Percentiles rank a stretch among this genome's conserved stretches.
These are phyloP conservation scores for Fagopyrum esculentum DNA, from an alignment of 148 eudicot species.

Conservation along the genomic window DNA sequence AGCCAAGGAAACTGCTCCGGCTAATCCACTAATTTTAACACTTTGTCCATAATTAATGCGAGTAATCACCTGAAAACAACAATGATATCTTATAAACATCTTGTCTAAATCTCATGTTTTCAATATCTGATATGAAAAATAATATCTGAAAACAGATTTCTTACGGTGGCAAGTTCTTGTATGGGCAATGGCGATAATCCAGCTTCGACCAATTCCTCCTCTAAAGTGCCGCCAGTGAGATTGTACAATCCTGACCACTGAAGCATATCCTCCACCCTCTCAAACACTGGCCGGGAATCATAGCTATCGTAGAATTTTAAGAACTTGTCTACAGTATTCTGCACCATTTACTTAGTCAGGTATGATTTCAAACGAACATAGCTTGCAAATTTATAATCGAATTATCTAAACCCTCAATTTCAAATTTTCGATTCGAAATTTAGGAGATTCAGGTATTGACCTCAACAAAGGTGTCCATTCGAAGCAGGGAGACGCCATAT, in stretches of 20 bases:
- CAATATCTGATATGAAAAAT: neutral
- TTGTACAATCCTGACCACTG: slow-evolving; percentile 80
- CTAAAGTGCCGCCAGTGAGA: slow-evolving; percentile 54
- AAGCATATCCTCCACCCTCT: slow-evolving; percentile 77
- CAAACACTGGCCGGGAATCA: slow-evolving; percentile 69
- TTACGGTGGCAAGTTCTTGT: slow-evolving; percentile 80
- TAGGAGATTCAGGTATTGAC: slow-evolving; percentile 20
- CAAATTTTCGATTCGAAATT: neutral
- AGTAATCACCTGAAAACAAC: slow-evolving; percentile 60
- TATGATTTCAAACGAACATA: neutral
- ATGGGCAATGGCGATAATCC: slow-evolving; percentile 67
- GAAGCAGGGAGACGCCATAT: slow-evolving; percentile 62
- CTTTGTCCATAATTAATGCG: slow-evolving; percentile 95
- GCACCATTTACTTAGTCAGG: slow-evolving; percentile 17
- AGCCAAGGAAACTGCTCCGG: slow-evolving; percentile 92
- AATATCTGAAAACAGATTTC: slow-evolving; percentile 9
- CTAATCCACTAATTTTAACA: slow-evolving; percentile 79
- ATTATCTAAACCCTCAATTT: neutral
- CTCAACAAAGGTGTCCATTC: slow-evolving; percentile 67
- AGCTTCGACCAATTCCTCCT: slow-evolving; percentile 60
- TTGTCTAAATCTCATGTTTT: neutral
- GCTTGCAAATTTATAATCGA: neutral
- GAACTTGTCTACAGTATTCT: slow-evolving; percentile 50
- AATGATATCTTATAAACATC: neutral
- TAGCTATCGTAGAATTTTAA: slow-evolving; percentile 54